Conservation (phyloP, 805 yeast genomes). For the Yueomyces sinensis region DNA sequence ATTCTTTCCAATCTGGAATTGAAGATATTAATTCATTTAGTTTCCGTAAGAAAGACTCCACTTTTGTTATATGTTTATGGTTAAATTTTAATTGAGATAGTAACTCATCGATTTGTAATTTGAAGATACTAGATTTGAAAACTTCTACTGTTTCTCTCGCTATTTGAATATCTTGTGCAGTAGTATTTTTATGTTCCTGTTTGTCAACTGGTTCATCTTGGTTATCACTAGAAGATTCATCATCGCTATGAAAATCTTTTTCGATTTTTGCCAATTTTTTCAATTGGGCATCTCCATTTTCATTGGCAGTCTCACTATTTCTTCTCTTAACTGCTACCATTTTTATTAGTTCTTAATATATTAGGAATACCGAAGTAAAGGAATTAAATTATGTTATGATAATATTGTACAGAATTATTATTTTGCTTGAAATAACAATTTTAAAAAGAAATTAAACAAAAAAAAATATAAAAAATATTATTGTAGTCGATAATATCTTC, state of each 20-base stretch:
- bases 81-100: slow-evolving; percentile 67
- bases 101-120: slow-evolving; percentile 85
- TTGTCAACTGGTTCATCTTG: not conserved
- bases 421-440: too few species aligned
- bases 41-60: slow-evolving; percentile 67
- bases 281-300: too few species aligned
- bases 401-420: too few species aligned
- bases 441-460: too few species aligned
- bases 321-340: too few species aligned
- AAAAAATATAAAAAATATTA: too few species aligned
- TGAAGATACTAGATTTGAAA: slow-evolving; percentile 90
- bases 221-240: not conserved
- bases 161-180: slow-evolving; percentile 72
- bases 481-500: too few species aligned
- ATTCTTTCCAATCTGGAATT: slow-evolving; percentile 42
- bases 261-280: too few species aligned
- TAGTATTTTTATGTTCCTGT: slow-evolving; percentile 1
- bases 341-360: too few species aligned
- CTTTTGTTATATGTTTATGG: slow-evolving; percentile 47
- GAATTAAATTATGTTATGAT: too few species aligned
- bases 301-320: too few species aligned
- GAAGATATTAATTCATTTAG: slow-evolving; percentile 54
- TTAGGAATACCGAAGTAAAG: too few species aligned
- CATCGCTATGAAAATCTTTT: not conserved
- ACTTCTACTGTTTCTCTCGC: slow-evolving; percentile 91